Percentiles rank a stretch among this genome's conserved stretches.
Evolutionary conservation across 192 early-diverging fungal genomes (phyloP).

Genomic region (Coemansia sp.): DNA sequence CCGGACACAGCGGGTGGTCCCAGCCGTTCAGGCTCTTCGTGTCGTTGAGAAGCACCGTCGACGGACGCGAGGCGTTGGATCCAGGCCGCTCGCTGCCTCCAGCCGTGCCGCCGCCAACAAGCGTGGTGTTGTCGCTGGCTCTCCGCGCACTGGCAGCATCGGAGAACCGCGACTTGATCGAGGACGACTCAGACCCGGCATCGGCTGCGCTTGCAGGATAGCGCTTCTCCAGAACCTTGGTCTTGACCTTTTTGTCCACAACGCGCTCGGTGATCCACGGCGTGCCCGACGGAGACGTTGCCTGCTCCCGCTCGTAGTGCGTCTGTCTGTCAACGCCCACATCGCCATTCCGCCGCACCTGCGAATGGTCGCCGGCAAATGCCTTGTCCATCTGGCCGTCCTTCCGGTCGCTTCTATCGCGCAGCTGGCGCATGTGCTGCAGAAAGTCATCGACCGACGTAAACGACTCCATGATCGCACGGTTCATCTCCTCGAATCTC

Average conservation of each 20-base stretch:
- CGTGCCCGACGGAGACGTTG: conserved; percentile 51
- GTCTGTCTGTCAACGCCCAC: conserved; percentile 51
- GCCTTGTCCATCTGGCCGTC: neutral
- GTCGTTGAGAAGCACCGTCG: conserved; percentile 49
- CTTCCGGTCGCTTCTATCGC: conserved; percentile 22
- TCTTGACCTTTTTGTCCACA: conserved; percentile 54
- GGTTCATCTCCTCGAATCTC: conserved; percentile 47
- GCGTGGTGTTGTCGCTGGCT: conserved; percentile 15
- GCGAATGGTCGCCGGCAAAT: conserved; percentile 31
- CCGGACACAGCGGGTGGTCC: conserved; percentile 56
- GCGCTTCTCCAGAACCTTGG: conserved; percentile 55
- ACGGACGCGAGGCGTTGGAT: conserved; percentile 48
- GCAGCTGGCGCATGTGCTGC: conserved; percentile 53
- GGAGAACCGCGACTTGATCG: conserved; percentile 3
- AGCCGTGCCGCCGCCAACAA: conserved; percentile 39
- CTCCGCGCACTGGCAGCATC: neutral
- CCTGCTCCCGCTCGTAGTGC: conserved; percentile 53
- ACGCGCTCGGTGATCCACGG: conserved; percentile 56
- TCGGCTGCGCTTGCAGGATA: conserved; percentile 38
- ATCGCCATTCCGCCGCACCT: conserved; percentile 46
- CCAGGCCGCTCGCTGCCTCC: conserved; percentile 14
- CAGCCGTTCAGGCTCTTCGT: conserved; percentile 51
- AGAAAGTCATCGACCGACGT: conserved; percentile 57
- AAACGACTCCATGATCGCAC: conserved; percentile 56
- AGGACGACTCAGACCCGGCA: conserved; percentile 12